A percentile compares a stretch with the other conserved stretches of the same genome.
Evolutionary conservation across 2,329 filamentous ascomycete species (phyloP).

Genomic region (Metarhizium robertsii): DNA sequence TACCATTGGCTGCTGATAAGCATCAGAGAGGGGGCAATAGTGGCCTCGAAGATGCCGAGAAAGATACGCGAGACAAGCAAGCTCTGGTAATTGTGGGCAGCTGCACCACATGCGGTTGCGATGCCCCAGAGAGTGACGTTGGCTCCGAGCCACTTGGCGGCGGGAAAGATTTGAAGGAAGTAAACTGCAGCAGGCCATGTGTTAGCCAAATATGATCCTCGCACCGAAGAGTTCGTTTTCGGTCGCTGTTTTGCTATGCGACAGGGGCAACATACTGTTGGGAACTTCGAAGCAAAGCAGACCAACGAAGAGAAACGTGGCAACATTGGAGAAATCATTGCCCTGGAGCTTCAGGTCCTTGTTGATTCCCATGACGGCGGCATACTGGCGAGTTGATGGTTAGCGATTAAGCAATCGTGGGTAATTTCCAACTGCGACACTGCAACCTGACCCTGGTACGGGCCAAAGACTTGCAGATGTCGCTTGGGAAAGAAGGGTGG

Average conservation of each 20-base stretch:
- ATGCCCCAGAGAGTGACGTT: constrained; percentile 53
- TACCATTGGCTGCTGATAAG: constrained; percentile 54
- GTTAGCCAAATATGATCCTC: not conserved
- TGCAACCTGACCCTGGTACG: not conserved
- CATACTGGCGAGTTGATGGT: constrained; percentile 37
- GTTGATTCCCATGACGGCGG: constrained; percentile 54
- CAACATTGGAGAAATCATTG: constrained; percentile 54
- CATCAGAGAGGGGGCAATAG: constrained; percentile 50
- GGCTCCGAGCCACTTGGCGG: constrained; percentile 49
- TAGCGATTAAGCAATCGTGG: not conserved
- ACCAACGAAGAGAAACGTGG: constrained; percentile 54
- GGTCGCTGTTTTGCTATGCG: not conserved
- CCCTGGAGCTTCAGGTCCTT: constrained; percentile 41
- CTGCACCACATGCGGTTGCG: constrained; percentile 43
- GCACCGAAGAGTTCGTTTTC: not conserved
- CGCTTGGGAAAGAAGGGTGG: not conserved
- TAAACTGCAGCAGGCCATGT: constrained; percentile 27
- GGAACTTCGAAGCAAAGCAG: constrained; percentile 50
- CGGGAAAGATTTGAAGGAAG: constrained; percentile 50
- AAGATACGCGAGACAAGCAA: constrained; percentile 48
- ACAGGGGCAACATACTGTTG: constrained; percentile 33
- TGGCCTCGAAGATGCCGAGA: constrained; percentile 51
- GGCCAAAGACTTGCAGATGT: not conserved
- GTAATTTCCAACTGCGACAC: not conserved
- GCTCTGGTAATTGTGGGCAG: constrained; percentile 40